Percentiles rank a stretch among this genome's conserved stretches.
These are phyloP conservation scores for Gautieria morchelliformis DNA, from an alignment of 768 basidiomycete species.

Conservation along the genomic window DNA sequence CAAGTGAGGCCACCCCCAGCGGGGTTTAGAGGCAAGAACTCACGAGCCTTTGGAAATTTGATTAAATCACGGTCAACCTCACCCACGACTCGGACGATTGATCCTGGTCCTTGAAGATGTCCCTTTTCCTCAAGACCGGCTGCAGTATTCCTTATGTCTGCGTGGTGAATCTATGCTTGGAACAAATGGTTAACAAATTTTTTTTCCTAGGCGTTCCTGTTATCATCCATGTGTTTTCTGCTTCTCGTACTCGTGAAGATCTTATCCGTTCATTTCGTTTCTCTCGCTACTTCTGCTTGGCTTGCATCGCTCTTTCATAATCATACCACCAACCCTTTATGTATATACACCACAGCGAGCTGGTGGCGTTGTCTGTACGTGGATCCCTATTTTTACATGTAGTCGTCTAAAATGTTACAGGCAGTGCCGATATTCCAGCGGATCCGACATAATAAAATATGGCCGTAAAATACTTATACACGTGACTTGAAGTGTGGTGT, in stretches of 20 bases:
- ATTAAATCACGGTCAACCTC: not conserved
- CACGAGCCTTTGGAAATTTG: conserved; percentile 84
- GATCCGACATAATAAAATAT: too few relatives aligned
- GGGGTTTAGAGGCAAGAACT: conserved; percentile 74
- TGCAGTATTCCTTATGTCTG: not conserved
- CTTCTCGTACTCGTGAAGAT: not conserved
- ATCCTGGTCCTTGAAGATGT: not conserved
- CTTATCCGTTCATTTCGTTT: not conserved
- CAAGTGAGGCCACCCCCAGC: conserved; percentile 45
- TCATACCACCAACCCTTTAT: conserved; percentile 1
- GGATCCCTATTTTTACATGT: not conserved
- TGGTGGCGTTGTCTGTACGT: not conserved
- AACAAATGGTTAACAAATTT: not conserved
- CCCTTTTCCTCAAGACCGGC: not conserved
- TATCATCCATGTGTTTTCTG: not conserved
- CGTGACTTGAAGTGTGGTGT: too few relatives aligned
- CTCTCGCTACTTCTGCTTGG: not conserved
- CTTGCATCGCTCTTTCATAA: conserved; percentile 1
- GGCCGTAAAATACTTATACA: too few relatives aligned
- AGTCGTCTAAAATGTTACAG: not conserved
- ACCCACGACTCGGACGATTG: not conserved
- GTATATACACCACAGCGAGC: conserved; percentile 2
- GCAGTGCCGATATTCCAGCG: too few relatives aligned
- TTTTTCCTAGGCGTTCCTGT: not conserved
- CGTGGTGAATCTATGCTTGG: not conserved